These are phyloP conservation scores for Diaporthe vexans DNA, from an alignment of 2,329 filamentous ascomycete species.

Conservation along the genomic window DNA sequence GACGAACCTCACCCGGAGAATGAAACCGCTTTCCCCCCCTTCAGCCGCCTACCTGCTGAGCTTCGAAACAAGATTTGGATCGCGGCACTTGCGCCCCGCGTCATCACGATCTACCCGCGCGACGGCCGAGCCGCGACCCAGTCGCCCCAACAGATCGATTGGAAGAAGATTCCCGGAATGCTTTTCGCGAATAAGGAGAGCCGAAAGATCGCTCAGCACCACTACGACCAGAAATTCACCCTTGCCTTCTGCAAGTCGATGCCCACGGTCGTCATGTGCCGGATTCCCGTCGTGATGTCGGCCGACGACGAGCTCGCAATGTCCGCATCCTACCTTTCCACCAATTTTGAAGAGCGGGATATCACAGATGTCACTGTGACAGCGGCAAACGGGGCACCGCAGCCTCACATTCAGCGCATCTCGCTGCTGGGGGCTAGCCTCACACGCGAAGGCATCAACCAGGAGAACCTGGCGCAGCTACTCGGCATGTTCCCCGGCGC, in stretches of 20 bases:
- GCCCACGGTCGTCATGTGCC: background rate
- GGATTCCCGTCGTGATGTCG: background rate
- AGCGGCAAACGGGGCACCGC: background rate
- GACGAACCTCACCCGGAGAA: background rate
- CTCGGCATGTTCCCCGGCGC: background rate
- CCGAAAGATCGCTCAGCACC: background rate
- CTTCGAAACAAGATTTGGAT: background rate
- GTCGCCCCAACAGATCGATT: background rate
- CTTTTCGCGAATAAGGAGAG: background rate
- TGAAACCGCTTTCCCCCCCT: background rate
- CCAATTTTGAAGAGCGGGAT: background rate
- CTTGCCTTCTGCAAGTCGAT: background rate
- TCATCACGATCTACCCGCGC: background rate
- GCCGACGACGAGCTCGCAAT: background rate
- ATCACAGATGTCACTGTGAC: background rate
- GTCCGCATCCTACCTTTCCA: background rate
- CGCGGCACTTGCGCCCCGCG: background rate
- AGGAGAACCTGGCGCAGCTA: background rate
- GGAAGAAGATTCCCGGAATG: background rate
- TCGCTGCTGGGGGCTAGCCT: background rate
- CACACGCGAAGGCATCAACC: background rate
- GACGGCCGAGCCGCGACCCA: background rate
- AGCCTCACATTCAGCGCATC: background rate
- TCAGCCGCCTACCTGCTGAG: background rate
- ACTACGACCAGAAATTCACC: background rate